Evolutionary conservation across 352 stramenopile genomes (phyloP), one percentile per base, ranked within the genome.

Genomic region (Globisporangium solare): DNA sequence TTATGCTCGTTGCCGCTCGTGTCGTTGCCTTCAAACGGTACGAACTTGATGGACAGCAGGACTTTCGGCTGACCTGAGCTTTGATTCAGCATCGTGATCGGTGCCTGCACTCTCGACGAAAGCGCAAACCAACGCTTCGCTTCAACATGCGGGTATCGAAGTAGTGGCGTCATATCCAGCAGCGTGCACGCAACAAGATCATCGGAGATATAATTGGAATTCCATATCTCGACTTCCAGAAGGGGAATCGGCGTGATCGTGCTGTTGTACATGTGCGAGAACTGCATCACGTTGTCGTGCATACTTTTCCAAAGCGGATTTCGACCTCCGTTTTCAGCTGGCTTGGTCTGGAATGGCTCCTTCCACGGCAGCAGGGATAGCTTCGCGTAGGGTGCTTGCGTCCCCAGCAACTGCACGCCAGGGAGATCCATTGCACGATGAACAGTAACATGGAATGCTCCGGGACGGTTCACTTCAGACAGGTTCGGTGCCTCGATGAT

Each of bases 261-360:
- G 61, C 83, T 92, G 68, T 92, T 95, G 71, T 92, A 95, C 76
- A 92, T 91, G 69, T 95, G 85, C 32, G 84, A 80, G 45, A 95
- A 88, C 21, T 88, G 78, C 78, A 93, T 87, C 56, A 64, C 70
- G 51, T 92, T 93, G 56, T 90, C 79, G 54, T 93, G 79, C 43
- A 71, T 70, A 53, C 55, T 76, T 40, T 74, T 80, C 83, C 83
- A 95, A 21, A 86, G 66, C 18, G 85, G 85, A 54, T 91, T 82
- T 11, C 78, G 77, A 4, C 83, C 85, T 21, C 85, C 83, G 45
- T 75, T 87, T 55, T 93, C 81, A 14, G 74, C 71, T 1, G 83
- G 67, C 50, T 90, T 91, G 0, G 85, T 95, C 58, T 92, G 83
- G 47, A 86, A 66, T 0, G 85, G 81, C 58, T 95, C 85, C 47